Base-by-base conservation (phyloP, 192 early-diverging fungal species). In the Entomortierella lignicola region DNA sequence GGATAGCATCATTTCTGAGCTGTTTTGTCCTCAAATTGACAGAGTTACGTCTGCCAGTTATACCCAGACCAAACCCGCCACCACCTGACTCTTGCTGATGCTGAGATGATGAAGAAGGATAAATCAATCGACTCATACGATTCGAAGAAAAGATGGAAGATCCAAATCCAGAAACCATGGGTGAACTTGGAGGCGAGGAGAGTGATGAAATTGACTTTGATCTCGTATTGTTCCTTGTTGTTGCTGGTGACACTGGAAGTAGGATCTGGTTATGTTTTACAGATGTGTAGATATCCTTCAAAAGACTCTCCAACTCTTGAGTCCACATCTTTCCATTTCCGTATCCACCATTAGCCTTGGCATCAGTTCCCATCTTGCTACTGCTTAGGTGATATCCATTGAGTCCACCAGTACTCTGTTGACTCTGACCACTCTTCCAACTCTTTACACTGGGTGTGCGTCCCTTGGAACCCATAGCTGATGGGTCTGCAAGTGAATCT, bases 191-290 rank as follows among this genome's bases (percentile, higher is more conserved):
- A n/a, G 72, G 72, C n/a, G 72, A 74, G 0, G 72, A 66, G 6
- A 66, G 8, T 1, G 55, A 88, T 61, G 39, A 85, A 81, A 73
- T 86, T 67, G n/a, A 91, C 55, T 41, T 83, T 44, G 42, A 62
- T n/a, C 66, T 85, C 41, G 61, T 13, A 5, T 53, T 8, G 15
- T 11, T 31, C 5, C 29, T 18, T 41, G 61, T 0, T 31, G 60
- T 42, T 23, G 55, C 18, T 10, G 71, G 4, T 17, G 71, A 52
- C 1, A 30, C n/a, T 23, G 86, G 85, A 23, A 87, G 79, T 20
- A 87, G 48, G 56, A 92, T 92, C 41, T 86, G 89, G 55, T 87
- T 72, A 15, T 85, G 69, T 60, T 91, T 91, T 20, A 92, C 86
- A 8, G 90, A 77, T 0, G 59, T 67, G 60, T 91, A 92, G 8